A percentile compares a stretch with the other conserved stretches of the same genome.
Conservation (phyloP, 306 rosid genomes). For the Acacia confusa region DNA sequence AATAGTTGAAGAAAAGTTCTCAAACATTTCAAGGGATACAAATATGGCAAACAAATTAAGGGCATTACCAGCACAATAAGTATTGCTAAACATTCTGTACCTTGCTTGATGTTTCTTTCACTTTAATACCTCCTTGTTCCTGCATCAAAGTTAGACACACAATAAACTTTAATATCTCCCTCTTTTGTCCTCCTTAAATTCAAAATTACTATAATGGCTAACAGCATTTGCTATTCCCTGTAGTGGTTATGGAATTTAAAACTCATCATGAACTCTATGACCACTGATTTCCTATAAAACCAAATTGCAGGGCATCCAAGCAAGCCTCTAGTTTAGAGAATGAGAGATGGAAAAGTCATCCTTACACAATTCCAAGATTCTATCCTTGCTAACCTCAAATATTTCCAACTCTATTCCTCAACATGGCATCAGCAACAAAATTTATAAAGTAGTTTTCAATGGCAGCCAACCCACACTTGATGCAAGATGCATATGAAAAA, state of each 20-base stretch:
- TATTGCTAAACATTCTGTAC: constrained; percentile 64
- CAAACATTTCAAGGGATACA: constrained; percentile 8
- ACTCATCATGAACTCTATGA: not conserved
- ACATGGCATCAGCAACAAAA: not conserved
- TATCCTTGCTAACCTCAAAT: not conserved
- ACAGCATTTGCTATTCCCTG: not conserved
- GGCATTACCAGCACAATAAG: constrained; percentile 32
- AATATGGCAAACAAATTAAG: constrained; percentile 23
- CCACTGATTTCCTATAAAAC: not conserved
- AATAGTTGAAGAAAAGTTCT: constrained; percentile 19
- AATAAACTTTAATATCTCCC: not conserved
- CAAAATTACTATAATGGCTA: not conserved
- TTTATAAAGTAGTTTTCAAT: not conserved
- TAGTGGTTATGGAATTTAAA: not conserved
- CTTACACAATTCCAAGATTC: not conserved
- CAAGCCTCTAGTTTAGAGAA: not conserved
- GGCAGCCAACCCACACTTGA: not conserved
- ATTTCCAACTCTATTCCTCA: not conserved
- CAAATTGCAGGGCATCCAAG: not conserved
- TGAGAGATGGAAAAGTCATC: not conserved
- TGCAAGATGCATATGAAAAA: not conserved
- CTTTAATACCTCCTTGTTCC: constrained; percentile 72
- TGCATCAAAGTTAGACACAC: constrained; percentile 34
- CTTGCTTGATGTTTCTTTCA: constrained; percentile 76
- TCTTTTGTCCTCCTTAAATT: not conserved